Conservation (phyloP, 225 moss, liverwort and hornwort species). For the Ulota crispa region DNA sequence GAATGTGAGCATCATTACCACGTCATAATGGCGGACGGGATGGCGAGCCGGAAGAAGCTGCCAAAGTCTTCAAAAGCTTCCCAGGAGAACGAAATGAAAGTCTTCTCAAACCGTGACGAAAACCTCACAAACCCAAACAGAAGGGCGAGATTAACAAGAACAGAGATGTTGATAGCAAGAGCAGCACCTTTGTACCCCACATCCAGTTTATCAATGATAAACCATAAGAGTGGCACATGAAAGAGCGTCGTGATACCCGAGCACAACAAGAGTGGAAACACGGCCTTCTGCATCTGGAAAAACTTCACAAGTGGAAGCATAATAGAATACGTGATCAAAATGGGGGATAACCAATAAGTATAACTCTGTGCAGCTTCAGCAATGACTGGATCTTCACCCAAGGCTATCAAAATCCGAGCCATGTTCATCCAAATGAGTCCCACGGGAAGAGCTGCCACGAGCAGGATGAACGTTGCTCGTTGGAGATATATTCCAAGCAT, state of each 20-base stretch:
- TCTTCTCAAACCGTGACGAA: conserved; percentile 44
- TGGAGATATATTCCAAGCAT: conserved; percentile 53
- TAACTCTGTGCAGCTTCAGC: conserved; percentile 34
- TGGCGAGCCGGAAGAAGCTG: conserved; percentile 45
- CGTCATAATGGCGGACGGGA: conserved; percentile 59
- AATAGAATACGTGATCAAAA: not conserved
- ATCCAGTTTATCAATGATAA: conserved; percentile 42
- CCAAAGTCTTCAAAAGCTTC: conserved; percentile 51
- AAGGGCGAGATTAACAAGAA: conserved; percentile 1
- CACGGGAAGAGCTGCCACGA: conserved; percentile 26
- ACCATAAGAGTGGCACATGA: conserved; percentile 48
- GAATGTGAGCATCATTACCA: not conserved
- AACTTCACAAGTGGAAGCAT: conserved; percentile 44
- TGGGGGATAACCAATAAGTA: conserved; percentile 14
- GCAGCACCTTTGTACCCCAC: conserved; percentile 40
- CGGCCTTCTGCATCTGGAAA: conserved; percentile 48
- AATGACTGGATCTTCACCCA: conserved; percentile 41
- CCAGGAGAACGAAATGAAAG: conserved; percentile 38
- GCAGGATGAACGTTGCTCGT: conserved; percentile 25
- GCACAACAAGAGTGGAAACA: conserved; percentile 41
- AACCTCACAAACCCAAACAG: conserved; percentile 24
- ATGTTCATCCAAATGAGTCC: conserved; percentile 38
- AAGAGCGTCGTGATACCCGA: conserved; percentile 10
- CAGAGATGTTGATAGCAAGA: not conserved
- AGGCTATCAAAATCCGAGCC: conserved; percentile 5